Base-by-base conservation (phyloP, 163 green algal species). In the Chlorella variabilis region DNA sequence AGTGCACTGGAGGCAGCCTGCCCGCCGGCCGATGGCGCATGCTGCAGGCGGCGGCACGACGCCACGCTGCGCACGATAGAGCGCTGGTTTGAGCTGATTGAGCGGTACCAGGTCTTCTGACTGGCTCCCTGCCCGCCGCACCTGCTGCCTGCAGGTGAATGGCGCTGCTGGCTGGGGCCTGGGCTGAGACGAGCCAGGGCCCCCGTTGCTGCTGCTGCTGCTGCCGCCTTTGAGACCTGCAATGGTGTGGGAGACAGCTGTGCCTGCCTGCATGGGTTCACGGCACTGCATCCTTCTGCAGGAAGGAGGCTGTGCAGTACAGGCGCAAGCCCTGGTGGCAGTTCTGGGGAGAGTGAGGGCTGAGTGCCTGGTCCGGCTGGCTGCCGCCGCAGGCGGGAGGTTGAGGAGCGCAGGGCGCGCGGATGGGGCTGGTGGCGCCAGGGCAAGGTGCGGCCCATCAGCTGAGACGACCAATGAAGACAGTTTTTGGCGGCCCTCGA, bases 301-400 rank as follows among this genome's bases (percentile, higher is more conserved):
- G 13, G 54, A n/a, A n/a, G 54, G 54, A 62, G 54, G 54, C 54
- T 25, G 49, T 25, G 0, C 49, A 20, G 4, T 48, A 71, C 56
- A 71, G 42, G 39, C 59, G 41, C 4, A 41, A 42, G 56, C 56
- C 56, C 38, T 80, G 73, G 73, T 80, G 73, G 73, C 41, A 80
- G 73, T 58, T 70, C 5, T 80, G 73, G 73, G 73, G 73, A 25
- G 59, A 70, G 38, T 70, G 39, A 80, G 51, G 20, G 4, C 13
- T 25, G 18, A 38, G 13, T 9, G 7, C 13, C 54, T n/a, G 54
- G 23, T 0, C 18, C 34, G 33, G 21, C 17, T 2, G 15, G 18
- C 3, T 23, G 66, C 66, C 7, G 4, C 38, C 66, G 33, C 62
- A 73, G 38, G 65, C 65, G 38, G 20, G 65, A 39, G 38, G 69